Evolutionary conservation across 164 flowering plant species (phyloP).

Genomic region (Magnolia changhungtana): DNA sequence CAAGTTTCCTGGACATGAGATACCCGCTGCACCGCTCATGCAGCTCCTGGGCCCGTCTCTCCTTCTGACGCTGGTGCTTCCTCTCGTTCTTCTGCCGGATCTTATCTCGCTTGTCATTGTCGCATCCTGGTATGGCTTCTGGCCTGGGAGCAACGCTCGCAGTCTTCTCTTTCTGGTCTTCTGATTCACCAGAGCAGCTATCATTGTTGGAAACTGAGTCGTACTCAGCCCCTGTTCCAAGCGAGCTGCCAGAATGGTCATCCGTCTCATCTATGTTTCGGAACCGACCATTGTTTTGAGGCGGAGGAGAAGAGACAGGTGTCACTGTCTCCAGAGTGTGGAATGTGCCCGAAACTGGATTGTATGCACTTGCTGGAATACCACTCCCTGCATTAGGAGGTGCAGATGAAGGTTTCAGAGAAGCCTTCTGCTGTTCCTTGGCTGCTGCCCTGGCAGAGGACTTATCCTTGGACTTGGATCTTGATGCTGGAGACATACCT

Average conservation of each 20-base stretch:
- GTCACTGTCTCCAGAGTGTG: constrained; percentile 63
- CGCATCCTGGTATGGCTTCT: constrained; percentile 67
- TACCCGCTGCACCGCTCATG: constrained; percentile 81
- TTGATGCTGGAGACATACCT: constrained; percentile 79
- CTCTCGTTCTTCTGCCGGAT: constrained; percentile 91
- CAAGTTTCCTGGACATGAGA: constrained; percentile 89
- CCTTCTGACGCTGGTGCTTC: constrained; percentile 96
- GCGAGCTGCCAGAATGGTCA: constrained; percentile 57
- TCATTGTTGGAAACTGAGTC: constrained; percentile 85
- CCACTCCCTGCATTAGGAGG: constrained; percentile 45
- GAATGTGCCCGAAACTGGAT: constrained; percentile 78
- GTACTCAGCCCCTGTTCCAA: constrained; percentile 60
- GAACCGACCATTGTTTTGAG: constrained; percentile 63
- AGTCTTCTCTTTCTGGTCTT: constrained; percentile 80
- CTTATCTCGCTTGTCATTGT: constrained; percentile 87
- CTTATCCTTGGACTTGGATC: constrained; percentile 74
- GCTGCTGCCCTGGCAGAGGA: constrained; percentile 38
- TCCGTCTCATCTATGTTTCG: constrained; percentile 74
- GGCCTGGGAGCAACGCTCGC: constrained; percentile 30
- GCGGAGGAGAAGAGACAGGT: constrained; percentile 40
- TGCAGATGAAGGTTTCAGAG: constrained; percentile 45
- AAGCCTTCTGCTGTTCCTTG: constrained; percentile 65
- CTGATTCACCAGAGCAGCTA: constrained; percentile 93
- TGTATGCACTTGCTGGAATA: constrained; percentile 62
- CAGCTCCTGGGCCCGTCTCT: constrained; percentile 86